Conservation (phyloP, 345 rosid genomes). For the Eucalyptus virginea region DNA sequence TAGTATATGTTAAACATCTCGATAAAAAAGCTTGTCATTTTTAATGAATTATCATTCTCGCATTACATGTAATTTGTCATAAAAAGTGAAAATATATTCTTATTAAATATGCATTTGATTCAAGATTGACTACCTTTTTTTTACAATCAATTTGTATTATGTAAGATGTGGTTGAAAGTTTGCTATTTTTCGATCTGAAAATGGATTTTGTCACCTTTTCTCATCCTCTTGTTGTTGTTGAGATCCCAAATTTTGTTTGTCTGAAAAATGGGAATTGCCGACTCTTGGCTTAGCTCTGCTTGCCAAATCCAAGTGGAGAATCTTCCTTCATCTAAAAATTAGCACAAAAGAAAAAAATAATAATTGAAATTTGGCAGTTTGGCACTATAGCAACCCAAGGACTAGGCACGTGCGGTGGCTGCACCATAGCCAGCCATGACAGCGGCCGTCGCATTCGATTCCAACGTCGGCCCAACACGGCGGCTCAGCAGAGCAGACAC, state of each 20-base stretch:
- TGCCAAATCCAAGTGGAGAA: background rate
- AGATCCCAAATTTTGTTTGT: background rate
- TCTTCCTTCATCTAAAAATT: background rate
- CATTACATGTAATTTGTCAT: background rate
- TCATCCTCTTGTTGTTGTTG: background rate
- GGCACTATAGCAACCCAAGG: background rate
- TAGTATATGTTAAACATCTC: background rate
- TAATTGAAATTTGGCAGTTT: background rate
- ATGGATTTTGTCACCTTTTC: background rate
- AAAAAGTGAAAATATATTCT: background rate
- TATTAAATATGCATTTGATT: background rate
- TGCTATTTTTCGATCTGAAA: background rate
- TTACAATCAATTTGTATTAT: too few relatives aligned
- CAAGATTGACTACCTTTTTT: background rate
- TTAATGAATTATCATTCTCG: accelerated
- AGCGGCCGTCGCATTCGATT: background rate
- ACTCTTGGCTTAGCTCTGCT: background rate
- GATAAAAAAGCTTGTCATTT: accelerated
- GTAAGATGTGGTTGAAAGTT: background rate
- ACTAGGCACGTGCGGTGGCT: background rate
- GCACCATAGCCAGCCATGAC: background rate
- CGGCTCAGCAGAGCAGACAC: background rate
- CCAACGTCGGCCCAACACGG: background rate
- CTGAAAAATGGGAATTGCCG: background rate
- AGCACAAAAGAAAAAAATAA: background rate